Percentiles rank a stretch among this genome's conserved stretches.
Conservation (phyloP, 208 protist genomes). For the Phytomonas sp. region DNA sequence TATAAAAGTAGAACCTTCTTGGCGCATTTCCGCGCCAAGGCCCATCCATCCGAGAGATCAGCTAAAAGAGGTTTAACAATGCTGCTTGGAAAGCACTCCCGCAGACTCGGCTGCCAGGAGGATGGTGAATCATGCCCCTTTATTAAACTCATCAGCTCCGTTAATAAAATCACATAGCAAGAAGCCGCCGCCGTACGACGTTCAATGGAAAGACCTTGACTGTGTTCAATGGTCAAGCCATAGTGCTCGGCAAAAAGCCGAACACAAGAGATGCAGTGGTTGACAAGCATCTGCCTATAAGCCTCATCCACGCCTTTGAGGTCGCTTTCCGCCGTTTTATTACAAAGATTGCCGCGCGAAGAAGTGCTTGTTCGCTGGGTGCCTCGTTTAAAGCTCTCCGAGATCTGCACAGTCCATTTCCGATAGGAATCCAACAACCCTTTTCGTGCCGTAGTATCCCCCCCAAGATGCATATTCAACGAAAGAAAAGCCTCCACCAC, state of each 20-base stretch:
- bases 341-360: background rate
- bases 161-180: slow-evolving; percentile 16
- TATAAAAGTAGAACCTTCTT: slow-evolving; percentile 41
- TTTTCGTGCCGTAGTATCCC: slow-evolving; percentile 65
- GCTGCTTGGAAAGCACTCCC: slow-evolving; percentile 33
- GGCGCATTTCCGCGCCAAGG: slow-evolving; percentile 37
- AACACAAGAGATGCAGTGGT: slow-evolving; percentile 20
- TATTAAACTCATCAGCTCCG: background rate
- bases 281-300: slow-evolving; percentile 18
- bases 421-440: slow-evolving; percentile 46
- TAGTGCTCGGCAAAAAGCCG: slow-evolving; percentile 18
- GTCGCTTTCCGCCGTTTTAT: background rate
- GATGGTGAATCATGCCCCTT: background rate
- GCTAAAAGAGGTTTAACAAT: slow-evolving; percentile 45
- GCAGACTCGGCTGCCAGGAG: background rate
- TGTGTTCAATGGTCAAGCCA: slow-evolving; percentile 16
- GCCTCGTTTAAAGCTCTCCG: slow-evolving; percentile 22
- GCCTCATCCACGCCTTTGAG: background rate
- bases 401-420: slow-evolving; percentile 64
- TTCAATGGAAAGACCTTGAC: slow-evolving; percentile 23
- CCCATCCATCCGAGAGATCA: slow-evolving; percentile 69
- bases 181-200: slow-evolving; percentile 25
- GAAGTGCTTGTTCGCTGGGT: background rate
- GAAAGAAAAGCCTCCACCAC: slow-evolving; percentile 70
- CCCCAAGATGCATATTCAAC: slow-evolving; percentile 74